These are phyloP conservation scores for Erysimum cheiranthoides DNA, from an alignment of 345 rosid genomes.

Conservation along the genomic window DNA sequence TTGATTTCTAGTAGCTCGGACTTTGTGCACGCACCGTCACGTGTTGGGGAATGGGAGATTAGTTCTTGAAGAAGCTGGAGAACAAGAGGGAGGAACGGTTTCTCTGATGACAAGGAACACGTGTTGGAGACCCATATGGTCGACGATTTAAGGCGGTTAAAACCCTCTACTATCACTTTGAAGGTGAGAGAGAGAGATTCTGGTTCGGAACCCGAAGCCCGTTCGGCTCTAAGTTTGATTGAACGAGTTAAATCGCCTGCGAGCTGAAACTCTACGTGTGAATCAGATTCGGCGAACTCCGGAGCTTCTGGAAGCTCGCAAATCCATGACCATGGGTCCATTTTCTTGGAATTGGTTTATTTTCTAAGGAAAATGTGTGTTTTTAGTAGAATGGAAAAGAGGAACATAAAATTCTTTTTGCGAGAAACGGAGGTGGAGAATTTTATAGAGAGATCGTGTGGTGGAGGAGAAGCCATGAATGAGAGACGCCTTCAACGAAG, in stretches of 20 bases:
- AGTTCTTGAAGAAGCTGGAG: constrained; percentile 82
- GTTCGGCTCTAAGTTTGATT: constrained; percentile 66
- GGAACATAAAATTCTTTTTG: constrained; percentile 11
- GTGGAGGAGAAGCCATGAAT: constrained; percentile 49
- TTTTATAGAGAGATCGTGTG: constrained; percentile 59
- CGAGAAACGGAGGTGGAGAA: not conserved
- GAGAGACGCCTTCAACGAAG: constrained; percentile 34
- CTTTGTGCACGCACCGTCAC: constrained; percentile 60
- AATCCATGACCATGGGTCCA: constrained; percentile 89
- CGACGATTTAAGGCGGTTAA: constrained; percentile 37
- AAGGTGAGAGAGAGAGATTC: constrained; percentile 51
- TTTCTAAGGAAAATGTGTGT: not conserved
- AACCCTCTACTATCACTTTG: constrained; percentile 54
- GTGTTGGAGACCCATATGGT: constrained; percentile 78
- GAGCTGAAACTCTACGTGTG: constrained; percentile 49
- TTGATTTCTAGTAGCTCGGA: constrained; percentile 63
- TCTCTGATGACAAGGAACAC: constrained; percentile 67
- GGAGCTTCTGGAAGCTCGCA: constrained; percentile 55
- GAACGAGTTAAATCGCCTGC: constrained; percentile 53
- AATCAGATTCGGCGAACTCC: constrained; percentile 47
- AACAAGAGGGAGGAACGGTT: constrained; percentile 74
- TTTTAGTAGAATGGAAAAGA: constrained; percentile 19
- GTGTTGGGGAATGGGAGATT: constrained; percentile 60
- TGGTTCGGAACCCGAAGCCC: constrained; percentile 40
- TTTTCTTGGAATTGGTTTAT: constrained; percentile 34